These are phyloP conservation scores for Rhizopus sp. DNA, from an alignment of 371 early-diverging fungal genomes.

Conservation along the genomic window DNA sequence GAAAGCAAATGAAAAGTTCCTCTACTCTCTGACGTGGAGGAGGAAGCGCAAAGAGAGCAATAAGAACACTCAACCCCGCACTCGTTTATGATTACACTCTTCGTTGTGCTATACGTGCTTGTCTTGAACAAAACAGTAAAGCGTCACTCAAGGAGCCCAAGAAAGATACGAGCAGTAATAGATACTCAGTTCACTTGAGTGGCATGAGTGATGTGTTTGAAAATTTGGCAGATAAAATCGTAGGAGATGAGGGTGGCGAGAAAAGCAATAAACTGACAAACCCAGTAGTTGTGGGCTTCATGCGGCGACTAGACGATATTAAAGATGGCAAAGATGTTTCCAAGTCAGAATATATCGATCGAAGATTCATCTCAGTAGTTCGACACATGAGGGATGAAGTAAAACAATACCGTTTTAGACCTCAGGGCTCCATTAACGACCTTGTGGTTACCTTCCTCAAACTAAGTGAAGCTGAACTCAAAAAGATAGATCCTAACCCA, in stretches of 20 bases:
- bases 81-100: conserved; percentile 42
- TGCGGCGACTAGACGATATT: conserved; percentile 38
- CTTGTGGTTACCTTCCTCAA: conserved; percentile 35
- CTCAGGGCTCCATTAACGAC: conserved; percentile 41
- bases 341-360: conserved; percentile 34
- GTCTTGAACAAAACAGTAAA: conserved; percentile 30
- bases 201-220: conserved; percentile 34
- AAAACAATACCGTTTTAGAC: conserved; percentile 32
- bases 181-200: conserved; percentile 33
- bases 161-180: conserved; percentile 15
- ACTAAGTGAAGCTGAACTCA: conserved; percentile 38
- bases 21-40: conserved; percentile 32
- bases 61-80: conserved; percentile 31
- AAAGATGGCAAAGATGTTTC: conserved; percentile 34
- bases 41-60: conserved; percentile 24
- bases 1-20: conserved; percentile 20
- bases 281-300: conserved; percentile 31
- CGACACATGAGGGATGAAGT: conserved; percentile 29
- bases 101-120: conserved; percentile 44
- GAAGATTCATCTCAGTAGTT: conserved; percentile 26
- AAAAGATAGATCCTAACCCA: conserved; percentile 37
- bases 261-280: conserved; percentile 36
- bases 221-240: conserved; percentile 34
- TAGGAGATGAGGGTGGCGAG: conserved; percentile 19
- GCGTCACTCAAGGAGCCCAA: conserved; percentile 14